Conservation (phyloP, 345 rosid genomes). For the Boechera stricta region DNA sequence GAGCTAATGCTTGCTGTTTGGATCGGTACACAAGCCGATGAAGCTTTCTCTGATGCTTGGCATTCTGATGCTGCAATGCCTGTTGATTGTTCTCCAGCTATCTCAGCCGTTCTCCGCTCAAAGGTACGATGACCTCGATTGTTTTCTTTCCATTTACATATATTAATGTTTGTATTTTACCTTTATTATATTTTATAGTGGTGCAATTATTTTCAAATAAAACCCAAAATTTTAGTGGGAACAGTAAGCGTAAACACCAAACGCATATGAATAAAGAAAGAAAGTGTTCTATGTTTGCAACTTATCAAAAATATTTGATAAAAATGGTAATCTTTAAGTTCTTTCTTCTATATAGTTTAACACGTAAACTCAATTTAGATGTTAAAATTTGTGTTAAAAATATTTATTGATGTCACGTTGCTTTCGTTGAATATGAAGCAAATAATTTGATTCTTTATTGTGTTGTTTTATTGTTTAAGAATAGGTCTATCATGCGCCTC, state of each 20-base stretch:
- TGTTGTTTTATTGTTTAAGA: slow-evolving; percentile 7
- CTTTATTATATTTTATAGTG: no score
- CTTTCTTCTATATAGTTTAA: background rate
- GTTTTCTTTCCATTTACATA: no score
- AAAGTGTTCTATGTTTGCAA: background rate
- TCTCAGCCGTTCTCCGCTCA: slow-evolving; percentile 68
- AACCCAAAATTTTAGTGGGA: background rate
- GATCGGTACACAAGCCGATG: slow-evolving; percentile 99
- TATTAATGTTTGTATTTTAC: no score
- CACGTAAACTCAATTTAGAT: background rate
- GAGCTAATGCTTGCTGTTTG: slow-evolving; percentile 97
- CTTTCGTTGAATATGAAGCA: background rate
- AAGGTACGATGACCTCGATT: slow-evolving; percentile 50
- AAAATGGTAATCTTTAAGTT: background rate
- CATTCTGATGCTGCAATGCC: slow-evolving; percentile 96
- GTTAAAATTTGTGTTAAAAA: background rate
- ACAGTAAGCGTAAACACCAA: background rate
- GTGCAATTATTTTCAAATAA: no score
- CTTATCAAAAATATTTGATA: background rate
- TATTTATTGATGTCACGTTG: background rate
- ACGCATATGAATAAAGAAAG: background rate
- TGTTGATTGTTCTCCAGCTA: slow-evolving; percentile 62
- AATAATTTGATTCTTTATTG: background rate
- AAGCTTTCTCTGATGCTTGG: slow-evolving; percentile 98
- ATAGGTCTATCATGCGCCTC: slow-evolving; percentile 80